A percentile compares a stretch with the other conserved stretches of the same genome.
phyloP scores from a whole-genome alignment of 2,329 filamentous ascomycete genomes.

The Rutstroemia sp. region DNA sequence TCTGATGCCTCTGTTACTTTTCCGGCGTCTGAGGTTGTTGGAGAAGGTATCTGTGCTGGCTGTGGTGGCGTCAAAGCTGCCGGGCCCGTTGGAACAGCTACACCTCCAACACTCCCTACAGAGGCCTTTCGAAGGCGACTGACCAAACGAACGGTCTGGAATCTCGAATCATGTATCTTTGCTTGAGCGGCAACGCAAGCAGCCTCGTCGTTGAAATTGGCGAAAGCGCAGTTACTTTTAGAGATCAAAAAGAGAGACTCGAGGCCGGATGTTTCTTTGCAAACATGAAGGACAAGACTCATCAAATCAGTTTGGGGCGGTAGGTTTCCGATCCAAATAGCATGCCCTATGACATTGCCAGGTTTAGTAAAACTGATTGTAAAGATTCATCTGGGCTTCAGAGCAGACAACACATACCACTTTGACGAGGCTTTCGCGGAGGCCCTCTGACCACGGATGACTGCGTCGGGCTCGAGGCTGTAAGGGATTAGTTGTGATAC shows the following conservation, averaged over 20 bases:
- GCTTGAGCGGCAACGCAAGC: conserved; percentile 71
- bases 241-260: conserved; percentile 91
- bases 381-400: background rate
- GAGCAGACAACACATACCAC: conserved; percentile 39
- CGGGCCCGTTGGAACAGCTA: conserved; percentile 25
- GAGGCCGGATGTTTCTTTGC: conserved; percentile 64
- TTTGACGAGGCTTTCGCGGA: conserved; percentile 52
- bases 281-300: conserved; percentile 86
- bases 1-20: conserved; percentile 7
- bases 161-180: conserved; percentile 84
- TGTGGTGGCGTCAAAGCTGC: conserved; percentile 22
- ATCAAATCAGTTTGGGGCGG: conserved; percentile 76
- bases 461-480: conserved; percentile 30
- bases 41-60: conserved; percentile 20
- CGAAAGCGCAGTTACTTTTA: conserved; percentile 95
- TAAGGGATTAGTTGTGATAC: conserved; percentile 6
- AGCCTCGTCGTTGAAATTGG: conserved; percentile 81
- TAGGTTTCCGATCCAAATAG: conserved; percentile 92
- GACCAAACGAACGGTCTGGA: conserved; percentile 77
- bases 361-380: background rate
- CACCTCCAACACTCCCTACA: conserved; percentile 27
- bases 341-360: conserved; percentile 56
- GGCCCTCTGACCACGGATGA: conserved; percentile 44
- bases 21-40: conserved; percentile 30
- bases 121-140: conserved; percentile 65